These are phyloP conservation scores for Eimeria sp. DNA, from an alignment of 169 alveolate species.

Conservation along the genomic window DNA sequence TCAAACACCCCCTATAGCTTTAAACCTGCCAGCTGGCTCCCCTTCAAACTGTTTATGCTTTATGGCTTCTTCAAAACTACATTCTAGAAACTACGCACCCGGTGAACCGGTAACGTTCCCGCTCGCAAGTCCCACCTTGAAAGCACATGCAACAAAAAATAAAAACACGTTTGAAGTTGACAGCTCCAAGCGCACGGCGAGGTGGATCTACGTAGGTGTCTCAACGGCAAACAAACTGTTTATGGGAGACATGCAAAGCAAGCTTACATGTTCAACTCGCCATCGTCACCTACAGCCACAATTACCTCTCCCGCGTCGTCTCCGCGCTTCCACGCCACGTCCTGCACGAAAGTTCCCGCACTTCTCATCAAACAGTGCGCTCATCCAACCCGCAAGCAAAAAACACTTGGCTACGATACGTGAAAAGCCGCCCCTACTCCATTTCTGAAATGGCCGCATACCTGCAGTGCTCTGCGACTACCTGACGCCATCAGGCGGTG, in stretches of 20 bases:
- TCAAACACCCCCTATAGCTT: not conserved
- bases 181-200: not conserved
- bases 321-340: conserved; percentile 79
- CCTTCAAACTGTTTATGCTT: not conserved
- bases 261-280: conserved; percentile 72
- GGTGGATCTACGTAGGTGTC: not conserved
- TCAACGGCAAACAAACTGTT: not conserved
- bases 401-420: no score
- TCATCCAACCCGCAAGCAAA: not conserved
- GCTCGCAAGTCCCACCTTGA: conserved; percentile 82
- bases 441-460: not conserved
- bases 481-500: conserved; percentile 64
- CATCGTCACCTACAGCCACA: conserved; percentile 81
- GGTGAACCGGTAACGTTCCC: conserved; percentile 72
- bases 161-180: not conserved
- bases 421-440: not conserved
- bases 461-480: conserved; percentile 64
- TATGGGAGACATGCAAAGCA: not conserved
- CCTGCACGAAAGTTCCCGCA: conserved; percentile 45
- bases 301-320: conserved; percentile 75
- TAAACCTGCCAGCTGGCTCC: not conserved
- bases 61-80: not conserved
- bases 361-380: not conserved
- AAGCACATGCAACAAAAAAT: conserved; percentile 4
- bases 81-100: conserved; percentile 43